Percentiles rank a stretch among this genome's conserved stretches.
These are phyloP conservation scores for Athelia sp. DNA, from an alignment of 1,284 basidiomycete genomes.

Conservation along the genomic window DNA sequence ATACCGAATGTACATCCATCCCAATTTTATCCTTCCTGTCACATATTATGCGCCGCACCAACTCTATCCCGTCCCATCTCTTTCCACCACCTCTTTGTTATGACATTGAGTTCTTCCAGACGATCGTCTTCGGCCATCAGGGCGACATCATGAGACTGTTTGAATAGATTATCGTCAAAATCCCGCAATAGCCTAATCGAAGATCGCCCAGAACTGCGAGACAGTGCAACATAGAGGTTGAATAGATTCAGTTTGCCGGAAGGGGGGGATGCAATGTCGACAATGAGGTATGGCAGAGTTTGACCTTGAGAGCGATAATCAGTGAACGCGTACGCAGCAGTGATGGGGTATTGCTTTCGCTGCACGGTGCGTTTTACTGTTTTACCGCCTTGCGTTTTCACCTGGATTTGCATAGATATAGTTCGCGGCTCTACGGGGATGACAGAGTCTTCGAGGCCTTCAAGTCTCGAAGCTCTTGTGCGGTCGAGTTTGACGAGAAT, in stretches of 20 bases:
- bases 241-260: constrained; percentile 18
- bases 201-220: constrained; percentile 20
- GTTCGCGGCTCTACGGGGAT: constrained; percentile 8
- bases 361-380: constrained; percentile 2
- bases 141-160: not conserved
- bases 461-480: constrained; percentile 14
- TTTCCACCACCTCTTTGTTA: not conserved
- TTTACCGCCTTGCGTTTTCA: constrained; percentile 2
- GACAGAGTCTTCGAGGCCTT: constrained; percentile 7
- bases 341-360: constrained; percentile 21
- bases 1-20: too few relatives aligned
- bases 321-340: constrained; percentile 27
- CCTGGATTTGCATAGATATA: not conserved
- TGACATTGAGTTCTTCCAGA: not conserved
- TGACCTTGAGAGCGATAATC: constrained; percentile 28
- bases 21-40: too few relatives aligned
- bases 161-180: not conserved
- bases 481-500: constrained; percentile 27
- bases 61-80: not conserved
- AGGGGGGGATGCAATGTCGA: constrained; percentile 26
- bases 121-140: not conserved
- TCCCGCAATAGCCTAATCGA: constrained; percentile 21
- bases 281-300: constrained; percentile 21
- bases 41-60: too few relatives aligned
- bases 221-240: constrained; percentile 29